phyloP scores from a whole-genome alignment of 2,329 filamentous ascomycete genomes.

The Didymella glomerata region DNA sequence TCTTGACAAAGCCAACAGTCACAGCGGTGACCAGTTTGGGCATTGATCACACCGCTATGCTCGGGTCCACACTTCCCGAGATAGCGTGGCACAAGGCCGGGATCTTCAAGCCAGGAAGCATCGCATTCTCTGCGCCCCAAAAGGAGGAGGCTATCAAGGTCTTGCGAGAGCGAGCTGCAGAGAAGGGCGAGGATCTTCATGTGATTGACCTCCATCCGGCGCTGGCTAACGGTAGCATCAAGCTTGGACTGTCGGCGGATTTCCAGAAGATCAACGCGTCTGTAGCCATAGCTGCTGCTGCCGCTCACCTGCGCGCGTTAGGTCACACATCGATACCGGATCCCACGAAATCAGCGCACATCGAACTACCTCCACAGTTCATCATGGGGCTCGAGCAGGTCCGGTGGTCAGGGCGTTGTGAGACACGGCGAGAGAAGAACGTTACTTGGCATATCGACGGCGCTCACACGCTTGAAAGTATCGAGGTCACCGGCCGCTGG shows the following conservation, averaged over 20 bases:
- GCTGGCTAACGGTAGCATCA: constrained; percentile 54
- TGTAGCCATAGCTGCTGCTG: constrained; percentile 66
- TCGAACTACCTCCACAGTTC: constrained; percentile 68
- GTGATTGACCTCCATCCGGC: constrained; percentile 61
- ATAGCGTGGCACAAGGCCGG: constrained; percentile 95
- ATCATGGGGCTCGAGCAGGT: constrained; percentile 71
- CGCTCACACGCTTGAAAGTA: constrained; percentile 85
- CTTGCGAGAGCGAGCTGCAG: constrained; percentile 62
- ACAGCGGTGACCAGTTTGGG: constrained; percentile 81
- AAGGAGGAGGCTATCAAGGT: constrained; percentile 63
- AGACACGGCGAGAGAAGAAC: constrained; percentile 65
- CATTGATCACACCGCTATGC: constrained; percentile 83
- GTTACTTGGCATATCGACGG: constrained; percentile 85
- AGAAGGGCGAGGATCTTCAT: constrained; percentile 58
- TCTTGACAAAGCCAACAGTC: constrained; percentile 74
- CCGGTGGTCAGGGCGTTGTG: constrained; percentile 78
- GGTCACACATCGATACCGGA: constrained; percentile 54
- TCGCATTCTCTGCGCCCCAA: constrained; percentile 70
- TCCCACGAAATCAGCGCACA: constrained; percentile 39
- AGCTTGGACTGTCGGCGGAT: constrained; percentile 67
- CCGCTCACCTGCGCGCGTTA: constrained; percentile 62
- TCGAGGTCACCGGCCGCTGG: constrained; percentile 79
- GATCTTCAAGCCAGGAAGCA: constrained; percentile 75
- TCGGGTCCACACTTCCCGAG: constrained; percentile 79
- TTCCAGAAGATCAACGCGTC: constrained; percentile 71